Percentiles rank a stretch among this genome's conserved stretches.
Conservation (phyloP, 2,329 filamentous ascomycete genomes). For the Fonsecaea pugnacius region DNA sequence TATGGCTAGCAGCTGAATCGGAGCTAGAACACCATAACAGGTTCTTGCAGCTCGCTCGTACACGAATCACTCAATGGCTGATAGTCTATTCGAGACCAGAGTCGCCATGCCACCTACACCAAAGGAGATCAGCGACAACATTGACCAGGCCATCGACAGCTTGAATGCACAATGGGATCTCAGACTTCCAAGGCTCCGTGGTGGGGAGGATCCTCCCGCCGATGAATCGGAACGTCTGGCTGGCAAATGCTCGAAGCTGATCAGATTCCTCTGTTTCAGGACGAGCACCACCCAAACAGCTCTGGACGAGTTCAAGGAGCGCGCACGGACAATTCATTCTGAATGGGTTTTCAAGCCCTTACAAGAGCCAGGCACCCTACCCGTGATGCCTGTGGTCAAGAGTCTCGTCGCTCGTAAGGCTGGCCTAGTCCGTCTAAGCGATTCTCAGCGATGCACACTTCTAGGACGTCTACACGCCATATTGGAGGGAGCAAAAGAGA, state of each 20-base stretch:
- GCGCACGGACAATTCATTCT: slow-evolving; percentile 35
- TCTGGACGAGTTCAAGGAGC: slow-evolving; percentile 43
- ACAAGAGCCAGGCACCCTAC: slow-evolving; percentile 39
- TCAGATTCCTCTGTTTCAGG: slow-evolving; percentile 42
- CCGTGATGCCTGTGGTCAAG: slow-evolving; percentile 31
- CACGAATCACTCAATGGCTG: not conserved
- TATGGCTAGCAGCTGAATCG: not conserved
- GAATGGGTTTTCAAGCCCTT: slow-evolving; percentile 39
- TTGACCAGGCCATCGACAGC: slow-evolving; percentile 39
- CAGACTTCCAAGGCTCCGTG: slow-evolving; percentile 40
- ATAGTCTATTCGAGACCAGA: not conserved
- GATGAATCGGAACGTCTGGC: slow-evolving; percentile 25
- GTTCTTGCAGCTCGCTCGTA: not conserved
- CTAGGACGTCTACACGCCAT: slow-evolving; percentile 40
- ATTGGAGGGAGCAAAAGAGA: slow-evolving; percentile 44
- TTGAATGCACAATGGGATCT: slow-evolving; percentile 45
- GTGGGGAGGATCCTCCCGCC: slow-evolving; percentile 28
- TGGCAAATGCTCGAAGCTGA: slow-evolving; percentile 39
- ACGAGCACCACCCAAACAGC: slow-evolving; percentile 37
- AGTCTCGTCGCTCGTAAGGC: slow-evolving; percentile 29
- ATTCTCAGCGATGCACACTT: slow-evolving; percentile 38
- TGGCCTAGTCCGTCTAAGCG: slow-evolving; percentile 14
- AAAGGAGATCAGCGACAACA: slow-evolving; percentile 21
- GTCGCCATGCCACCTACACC: slow-evolving; percentile 26
- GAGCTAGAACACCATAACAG: not conserved